Evolutionary conservation across 2,329 filamentous ascomycete genomes (phyloP).

Genomic region (Beauveria sp.): DNA sequence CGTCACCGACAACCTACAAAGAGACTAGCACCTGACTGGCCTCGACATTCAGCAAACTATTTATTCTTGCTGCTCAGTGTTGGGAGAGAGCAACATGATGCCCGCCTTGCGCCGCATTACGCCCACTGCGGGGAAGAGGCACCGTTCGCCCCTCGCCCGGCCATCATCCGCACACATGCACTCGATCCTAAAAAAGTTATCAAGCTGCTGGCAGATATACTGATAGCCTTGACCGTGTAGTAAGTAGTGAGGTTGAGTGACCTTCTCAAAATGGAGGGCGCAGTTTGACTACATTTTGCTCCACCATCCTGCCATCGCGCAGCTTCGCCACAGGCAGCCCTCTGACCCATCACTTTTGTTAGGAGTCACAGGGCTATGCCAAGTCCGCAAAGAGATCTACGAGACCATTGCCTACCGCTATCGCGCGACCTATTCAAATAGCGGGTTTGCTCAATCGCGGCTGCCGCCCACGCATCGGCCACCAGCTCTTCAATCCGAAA

Average conservation of each 20-base stretch:
- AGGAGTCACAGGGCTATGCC: neutral
- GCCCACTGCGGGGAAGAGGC: neutral
- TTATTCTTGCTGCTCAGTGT: neutral
- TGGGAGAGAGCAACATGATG: neutral
- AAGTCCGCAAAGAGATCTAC: neutral
- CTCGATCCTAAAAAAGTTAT: neutral
- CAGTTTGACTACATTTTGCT: too few relatives aligned
- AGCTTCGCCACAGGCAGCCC: neutral
- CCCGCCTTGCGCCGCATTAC: neutral
- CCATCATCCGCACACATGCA: neutral
- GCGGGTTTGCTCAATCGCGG: neutral
- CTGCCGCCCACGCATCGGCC: neutral
- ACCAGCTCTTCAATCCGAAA: constrained; percentile 3
- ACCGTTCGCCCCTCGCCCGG: neutral
- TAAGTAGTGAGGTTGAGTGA: too few relatives aligned
- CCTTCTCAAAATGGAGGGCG: neutral
- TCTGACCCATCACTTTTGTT: neutral
- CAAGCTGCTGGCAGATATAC: neutral
- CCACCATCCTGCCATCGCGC: too few relatives aligned
- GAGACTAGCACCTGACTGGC: neutral
- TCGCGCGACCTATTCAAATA: too few relatives aligned
- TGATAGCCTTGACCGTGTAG: neutral
- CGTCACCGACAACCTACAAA: neutral
- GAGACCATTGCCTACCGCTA: neutral
- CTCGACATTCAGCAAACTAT: neutral